Conservation (phyloP, 2,329 filamentous ascomycete genomes). For the Aspergillus alliaceus region DNA sequence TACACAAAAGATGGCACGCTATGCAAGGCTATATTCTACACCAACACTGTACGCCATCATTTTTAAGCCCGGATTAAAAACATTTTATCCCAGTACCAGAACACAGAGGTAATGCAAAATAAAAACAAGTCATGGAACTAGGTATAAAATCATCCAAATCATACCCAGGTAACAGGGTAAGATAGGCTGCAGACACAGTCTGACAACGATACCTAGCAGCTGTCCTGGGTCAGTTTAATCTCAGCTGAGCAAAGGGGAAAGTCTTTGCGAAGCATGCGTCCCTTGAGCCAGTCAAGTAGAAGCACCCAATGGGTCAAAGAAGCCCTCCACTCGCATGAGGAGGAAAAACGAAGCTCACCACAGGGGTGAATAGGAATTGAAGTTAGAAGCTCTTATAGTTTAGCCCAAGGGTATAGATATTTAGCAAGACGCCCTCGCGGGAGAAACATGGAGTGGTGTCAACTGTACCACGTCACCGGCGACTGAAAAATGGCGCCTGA, state of each 20-base stretch:
- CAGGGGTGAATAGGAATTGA: too few relatives aligned
- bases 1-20: slow-evolving; percentile 11
- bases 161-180: not conserved
- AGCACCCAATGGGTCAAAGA: not conserved
- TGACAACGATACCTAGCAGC: not conserved
- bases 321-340: not conserved
- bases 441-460: not conserved
- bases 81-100: not conserved
- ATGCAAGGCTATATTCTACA: slow-evolving; percentile 11
- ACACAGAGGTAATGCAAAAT: not conserved
- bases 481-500: slow-evolving; percentile 42
- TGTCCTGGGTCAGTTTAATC: not conserved
- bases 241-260: not conserved
- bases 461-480: slow-evolving; percentile 29
- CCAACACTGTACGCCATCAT: slow-evolving; percentile 11
- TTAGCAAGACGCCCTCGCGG: not conserved
- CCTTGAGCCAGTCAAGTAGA: not conserved
- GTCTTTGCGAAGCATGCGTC: not conserved
- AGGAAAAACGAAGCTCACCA: not conserved
- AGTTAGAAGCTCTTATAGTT: not conserved
- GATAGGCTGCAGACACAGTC: not conserved
- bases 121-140: slow-evolving; percentile 4
- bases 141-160: slow-evolving; percentile 4
- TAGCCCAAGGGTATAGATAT: not conserved
- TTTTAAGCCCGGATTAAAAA: not conserved